Evolutionary conservation across 163 green algal genomes (phyloP).

Genomic region (Trebouxiophyceae sp.): DNA sequence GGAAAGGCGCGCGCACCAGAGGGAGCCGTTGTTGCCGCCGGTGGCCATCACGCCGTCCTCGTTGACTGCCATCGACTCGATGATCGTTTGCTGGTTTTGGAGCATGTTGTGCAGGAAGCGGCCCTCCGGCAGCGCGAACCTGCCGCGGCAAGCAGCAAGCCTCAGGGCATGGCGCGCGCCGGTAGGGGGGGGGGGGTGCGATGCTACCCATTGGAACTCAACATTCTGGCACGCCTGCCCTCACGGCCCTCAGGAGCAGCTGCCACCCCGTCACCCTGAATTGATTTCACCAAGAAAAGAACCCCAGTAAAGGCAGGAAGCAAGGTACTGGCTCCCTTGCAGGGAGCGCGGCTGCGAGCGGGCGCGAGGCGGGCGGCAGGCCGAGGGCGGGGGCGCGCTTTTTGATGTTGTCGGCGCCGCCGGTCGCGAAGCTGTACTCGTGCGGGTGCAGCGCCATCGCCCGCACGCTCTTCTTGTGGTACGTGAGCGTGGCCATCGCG

Average conservation of each 20-base stretch:
- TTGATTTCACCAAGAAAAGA: too few relatives aligned
- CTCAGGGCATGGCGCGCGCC: too few relatives aligned
- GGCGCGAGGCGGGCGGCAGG: too few relatives aligned
- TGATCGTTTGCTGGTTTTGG: slow-evolving; percentile 83
- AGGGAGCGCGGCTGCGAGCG: too few relatives aligned
- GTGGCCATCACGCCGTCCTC: slow-evolving; percentile 90
- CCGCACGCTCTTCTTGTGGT: slow-evolving; percentile 96
- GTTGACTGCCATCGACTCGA: slow-evolving; percentile 92
- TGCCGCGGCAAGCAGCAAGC: too few relatives aligned
- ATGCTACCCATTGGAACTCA: too few relatives aligned
- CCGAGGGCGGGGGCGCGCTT: slow-evolving; percentile 80
- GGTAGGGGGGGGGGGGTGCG: too few relatives aligned
- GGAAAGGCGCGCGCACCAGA: slow-evolving; percentile 47
- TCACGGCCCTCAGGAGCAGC: too few relatives aligned
- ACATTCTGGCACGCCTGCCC: too few relatives aligned
- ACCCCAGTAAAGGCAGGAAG: too few relatives aligned
- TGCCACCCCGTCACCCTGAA: too few relatives aligned
- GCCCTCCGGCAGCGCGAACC: slow-evolving; percentile 44
- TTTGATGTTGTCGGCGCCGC: slow-evolving; percentile 95
- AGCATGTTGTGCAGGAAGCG: slow-evolving; percentile 98
- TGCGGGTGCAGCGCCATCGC: slow-evolving; percentile 32
- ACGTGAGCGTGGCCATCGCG: slow-evolving; percentile 86
- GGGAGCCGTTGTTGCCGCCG: slow-evolving; percentile 76
- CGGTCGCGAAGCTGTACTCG: slow-evolving; percentile 75
- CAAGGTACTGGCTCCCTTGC: too few relatives aligned